Evolutionary conservation across 1,139 yeast species (phyloP), one percentile per base, ranked within the genome.

Genomic region (Suhomyces bolitotheri): DNA sequence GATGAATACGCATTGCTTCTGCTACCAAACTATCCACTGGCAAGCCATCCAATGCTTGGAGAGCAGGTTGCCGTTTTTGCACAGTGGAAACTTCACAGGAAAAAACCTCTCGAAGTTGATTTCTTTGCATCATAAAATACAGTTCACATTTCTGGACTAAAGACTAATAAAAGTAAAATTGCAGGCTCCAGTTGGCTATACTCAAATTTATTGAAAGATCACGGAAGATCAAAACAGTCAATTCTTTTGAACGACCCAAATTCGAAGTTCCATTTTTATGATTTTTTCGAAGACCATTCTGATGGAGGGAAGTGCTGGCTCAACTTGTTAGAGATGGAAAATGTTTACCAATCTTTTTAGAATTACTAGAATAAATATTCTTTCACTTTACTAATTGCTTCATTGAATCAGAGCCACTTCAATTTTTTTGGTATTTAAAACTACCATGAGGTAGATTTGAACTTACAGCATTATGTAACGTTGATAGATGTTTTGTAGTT

Each of bases 381-480:
- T n/a, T n/a, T n/a, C n/a, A n/a, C n/a, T n/a, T n/a, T n/a, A n/a
- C n/a, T n/a, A n/a, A n/a, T n/a, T n/a, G n/a, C n/a, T n/a, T n/a
- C n/a, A n/a, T n/a, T n/a, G n/a, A n/a, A n/a, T n/a, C n/a, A n/a
- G n/a, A n/a, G n/a, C n/a, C n/a, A n/a, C n/a, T n/a, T n/a, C n/a
- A n/a, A n/a, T n/a, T n/a, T n/a, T n/a, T n/a, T n/a, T n/a, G n/a
- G n/a, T n/a, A n/a, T n/a, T n/a, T n/a, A n/a, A n/a, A n/a, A n/a
- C n/a, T n/a, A n/a, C 87, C 88, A 81, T 81, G 81, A 85, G 87
- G 87, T 87, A 85, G 81, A 81, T 85, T 80, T 85, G 87, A 78
- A 78, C 75, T 71, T 27, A 20, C 16, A 16, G 24, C 11, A 7
- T 7, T 11, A 12, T 7, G 15, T 11, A 5, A 14, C 22, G 15